Evolutionary conservation across 2,329 filamentous ascomycete species (phyloP).

Genomic region (Chrysoporthe cubensis): DNA sequence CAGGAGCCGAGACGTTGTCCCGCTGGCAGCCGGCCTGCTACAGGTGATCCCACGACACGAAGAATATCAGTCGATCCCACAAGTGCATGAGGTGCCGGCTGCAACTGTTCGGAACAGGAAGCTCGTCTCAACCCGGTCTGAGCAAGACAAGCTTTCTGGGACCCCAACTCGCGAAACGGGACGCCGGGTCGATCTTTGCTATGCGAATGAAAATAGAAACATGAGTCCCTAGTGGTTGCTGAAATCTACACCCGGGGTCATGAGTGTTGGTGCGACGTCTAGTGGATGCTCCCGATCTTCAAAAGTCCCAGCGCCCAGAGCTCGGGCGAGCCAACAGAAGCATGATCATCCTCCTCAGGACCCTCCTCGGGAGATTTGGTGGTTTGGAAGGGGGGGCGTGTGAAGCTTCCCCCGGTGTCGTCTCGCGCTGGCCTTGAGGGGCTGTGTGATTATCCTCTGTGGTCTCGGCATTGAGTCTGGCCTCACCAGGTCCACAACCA

Average conservation of each 20-base stretch:
- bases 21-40: not conserved
- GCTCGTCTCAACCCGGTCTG: not conserved
- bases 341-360: not conserved
- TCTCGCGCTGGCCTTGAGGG: not conserved
- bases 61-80: not conserved
- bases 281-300: not conserved
- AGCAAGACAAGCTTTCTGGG: not conserved
- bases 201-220: not conserved
- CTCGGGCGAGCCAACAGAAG: not conserved
- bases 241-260: not conserved
- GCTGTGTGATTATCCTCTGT: slow-evolving; percentile 1
- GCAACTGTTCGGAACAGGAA: not conserved
- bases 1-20: not conserved
- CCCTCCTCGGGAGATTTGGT: too few species aligned
- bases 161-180: not conserved
- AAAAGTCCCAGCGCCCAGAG: not conserved
- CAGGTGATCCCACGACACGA: not conserved
- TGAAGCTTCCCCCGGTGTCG: not conserved
- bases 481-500: not conserved
- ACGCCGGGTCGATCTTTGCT: not conserved
- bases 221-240: not conserved
- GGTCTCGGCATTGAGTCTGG: slow-evolving; percentile 2
- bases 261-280: not conserved
- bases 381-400: not conserved
- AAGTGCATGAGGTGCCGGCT: not conserved